Percentiles rank a stretch among this genome's conserved stretches.
phyloP scores from a whole-genome alignment of 345 rosid genomes.

The Lumnitzera racemosa region DNA sequence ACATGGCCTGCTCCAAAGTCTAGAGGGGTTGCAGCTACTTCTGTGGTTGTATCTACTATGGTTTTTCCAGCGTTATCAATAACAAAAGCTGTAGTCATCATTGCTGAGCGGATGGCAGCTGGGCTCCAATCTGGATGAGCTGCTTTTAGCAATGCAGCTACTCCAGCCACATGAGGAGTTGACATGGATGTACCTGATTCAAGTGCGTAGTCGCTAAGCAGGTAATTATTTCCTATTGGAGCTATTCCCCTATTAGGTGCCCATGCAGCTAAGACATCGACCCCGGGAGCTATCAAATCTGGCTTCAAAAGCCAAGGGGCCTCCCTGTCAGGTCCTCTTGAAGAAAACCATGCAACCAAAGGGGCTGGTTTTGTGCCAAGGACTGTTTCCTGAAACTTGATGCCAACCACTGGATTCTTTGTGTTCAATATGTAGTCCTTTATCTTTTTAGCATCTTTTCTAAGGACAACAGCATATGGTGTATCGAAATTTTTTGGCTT shows the following conservation, averaged over 20 bases:
- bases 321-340: constrained; percentile 30
- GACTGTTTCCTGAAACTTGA: constrained; percentile 23
- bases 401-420: constrained; percentile 12
- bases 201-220: constrained; percentile 29
- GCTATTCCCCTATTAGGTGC: constrained; percentile 24
- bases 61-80: constrained; percentile 11
- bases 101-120: constrained; percentile 36
- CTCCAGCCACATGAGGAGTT: constrained; percentile 36
- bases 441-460: constrained; percentile 17
- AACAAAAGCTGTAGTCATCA: constrained; percentile 39
- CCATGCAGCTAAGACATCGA: constrained; percentile 40
- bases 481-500: constrained; percentile 11
- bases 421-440: constrained; percentile 18
- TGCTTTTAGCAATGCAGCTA: constrained; percentile 30
- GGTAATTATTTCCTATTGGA: constrained; percentile 11
- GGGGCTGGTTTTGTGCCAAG: constrained; percentile 32
- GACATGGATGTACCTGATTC: constrained; percentile 39
- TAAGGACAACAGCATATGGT: constrained; percentile 19
- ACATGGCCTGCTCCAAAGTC: constrained; percentile 43
- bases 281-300: constrained; percentile 39
- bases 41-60: constrained; percentile 27
- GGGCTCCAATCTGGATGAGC: constrained; percentile 32
- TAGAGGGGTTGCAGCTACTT: constrained; percentile 34
- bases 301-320: constrained; percentile 46
- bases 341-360: constrained; percentile 29